Evolutionary conservation across 108 stramenopile genomes (phyloP).

Genomic region (Nitzschia putrida): DNA sequence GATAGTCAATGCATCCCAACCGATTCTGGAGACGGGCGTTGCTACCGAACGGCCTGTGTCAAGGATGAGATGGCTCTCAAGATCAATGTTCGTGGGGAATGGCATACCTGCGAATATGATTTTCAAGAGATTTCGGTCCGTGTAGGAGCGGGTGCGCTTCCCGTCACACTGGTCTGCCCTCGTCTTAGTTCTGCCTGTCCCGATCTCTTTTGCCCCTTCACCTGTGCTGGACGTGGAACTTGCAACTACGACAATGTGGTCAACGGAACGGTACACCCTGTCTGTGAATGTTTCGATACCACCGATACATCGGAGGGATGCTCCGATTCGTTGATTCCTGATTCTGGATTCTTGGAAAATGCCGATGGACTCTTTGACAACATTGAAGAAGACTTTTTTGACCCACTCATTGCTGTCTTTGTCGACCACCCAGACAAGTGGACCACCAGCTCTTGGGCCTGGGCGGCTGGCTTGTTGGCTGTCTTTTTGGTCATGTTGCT

Average conservation of each 20-base stretch:
- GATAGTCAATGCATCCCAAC: constrained; percentile 76
- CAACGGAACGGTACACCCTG: constrained; percentile 56
- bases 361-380: constrained; percentile 63
- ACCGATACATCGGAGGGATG: constrained; percentile 75
- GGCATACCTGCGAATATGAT: constrained; percentile 64
- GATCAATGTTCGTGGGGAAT: constrained; percentile 52
- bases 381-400: constrained; percentile 78
- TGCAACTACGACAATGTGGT: constrained; percentile 61
- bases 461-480: constrained; percentile 78
- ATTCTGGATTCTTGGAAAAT: constrained; percentile 72
- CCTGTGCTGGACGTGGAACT: constrained; percentile 77
- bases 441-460: constrained; percentile 80
- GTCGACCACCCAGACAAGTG: constrained; percentile 85
- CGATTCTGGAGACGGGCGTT: constrained; percentile 64
- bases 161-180: constrained; percentile 52
- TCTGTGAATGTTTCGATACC: constrained; percentile 79
- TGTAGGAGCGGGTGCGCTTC: constrained; percentile 34
- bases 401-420: constrained; percentile 83
- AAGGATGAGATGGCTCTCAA: constrained; percentile 55
- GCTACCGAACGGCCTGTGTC: constrained; percentile 75
- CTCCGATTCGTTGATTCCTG: constrained; percentile 68
- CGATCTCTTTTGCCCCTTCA: constrained; percentile 81
- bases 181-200: constrained; percentile 74
- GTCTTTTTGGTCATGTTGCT: constrained; percentile 78
- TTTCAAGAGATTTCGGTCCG: constrained; percentile 63